phyloP scores from a whole-genome alignment of 2,329 filamentous ascomycete genomes.

The Setomelanomma holmii region DNA sequence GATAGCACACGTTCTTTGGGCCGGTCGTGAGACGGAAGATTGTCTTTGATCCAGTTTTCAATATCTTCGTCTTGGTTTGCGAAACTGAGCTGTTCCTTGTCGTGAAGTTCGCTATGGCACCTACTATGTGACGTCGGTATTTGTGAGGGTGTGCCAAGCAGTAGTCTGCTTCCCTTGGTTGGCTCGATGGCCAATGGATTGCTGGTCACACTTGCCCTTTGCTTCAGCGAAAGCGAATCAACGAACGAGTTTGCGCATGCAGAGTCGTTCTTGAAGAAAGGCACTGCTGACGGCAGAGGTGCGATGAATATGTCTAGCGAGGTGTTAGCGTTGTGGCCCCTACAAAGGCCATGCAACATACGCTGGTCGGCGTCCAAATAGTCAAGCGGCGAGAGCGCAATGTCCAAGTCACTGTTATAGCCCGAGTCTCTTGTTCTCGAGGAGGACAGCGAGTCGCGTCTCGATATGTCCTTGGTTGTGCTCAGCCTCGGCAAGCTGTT shows the following conservation, averaged over 20 bases:
- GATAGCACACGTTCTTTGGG: constrained; percentile 34
- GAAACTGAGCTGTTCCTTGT: not conserved
- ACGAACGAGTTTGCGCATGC: constrained; percentile 5
- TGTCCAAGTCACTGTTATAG: constrained; percentile 38
- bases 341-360: constrained; percentile 8
- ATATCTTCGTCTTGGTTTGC: constrained; percentile 24
- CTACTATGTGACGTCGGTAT: not conserved
- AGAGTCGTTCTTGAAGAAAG: not conserved
- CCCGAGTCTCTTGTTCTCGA: constrained; percentile 40
- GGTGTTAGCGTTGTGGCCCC: constrained; percentile 9
- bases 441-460: constrained; percentile 37
- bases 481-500: constrained; percentile 24
- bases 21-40: constrained; percentile 24
- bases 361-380: constrained; percentile 20
- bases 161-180: not conserved
- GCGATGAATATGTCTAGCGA: constrained; percentile 11
- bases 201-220: not conserved
- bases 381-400: constrained; percentile 35
- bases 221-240: not conserved
- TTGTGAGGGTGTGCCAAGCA: not conserved
- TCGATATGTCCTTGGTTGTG: constrained; percentile 19
- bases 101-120: not conserved
- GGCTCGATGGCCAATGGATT: not conserved
- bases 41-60: constrained; percentile 35
- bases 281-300: not conserved